These are phyloP conservation scores for Salix udensis DNA, from an alignment of 345 rosid species.

Conservation along the genomic window DNA sequence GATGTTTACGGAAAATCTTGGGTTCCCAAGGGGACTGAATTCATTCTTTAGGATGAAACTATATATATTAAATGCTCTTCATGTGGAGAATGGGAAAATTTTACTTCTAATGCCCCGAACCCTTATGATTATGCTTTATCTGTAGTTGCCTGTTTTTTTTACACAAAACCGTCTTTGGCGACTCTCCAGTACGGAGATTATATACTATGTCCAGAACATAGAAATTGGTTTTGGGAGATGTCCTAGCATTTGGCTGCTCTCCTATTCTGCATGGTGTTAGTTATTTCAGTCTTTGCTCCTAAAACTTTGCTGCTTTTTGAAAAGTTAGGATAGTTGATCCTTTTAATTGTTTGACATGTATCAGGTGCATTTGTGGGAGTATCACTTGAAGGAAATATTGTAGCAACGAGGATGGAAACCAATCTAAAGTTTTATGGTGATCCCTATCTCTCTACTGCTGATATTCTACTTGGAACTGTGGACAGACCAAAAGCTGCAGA, in stretches of 20 bases:
- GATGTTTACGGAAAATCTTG: neutral
- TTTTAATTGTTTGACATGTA: slow-evolving; percentile 4
- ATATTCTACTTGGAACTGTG: slow-evolving; percentile 76
- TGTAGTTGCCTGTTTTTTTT: neutral
- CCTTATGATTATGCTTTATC: neutral
- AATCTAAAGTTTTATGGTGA: slow-evolving; percentile 88
- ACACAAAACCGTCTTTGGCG: neutral
- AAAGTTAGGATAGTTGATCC: neutral
- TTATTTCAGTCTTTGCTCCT: neutral
- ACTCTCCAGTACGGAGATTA: neutral
- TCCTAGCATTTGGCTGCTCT: neutral
- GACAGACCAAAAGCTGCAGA: slow-evolving; percentile 88
- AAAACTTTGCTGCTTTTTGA: neutral
- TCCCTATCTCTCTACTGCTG: slow-evolving; percentile 74
- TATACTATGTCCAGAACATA: neutral
- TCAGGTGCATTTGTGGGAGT: slow-evolving; percentile 97
- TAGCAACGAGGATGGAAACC: slow-evolving; percentile 75
- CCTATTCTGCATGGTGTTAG: neutral
- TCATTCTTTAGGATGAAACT: neutral
- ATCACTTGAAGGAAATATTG: slow-evolving; percentile 86
- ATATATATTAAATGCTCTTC: neutral
- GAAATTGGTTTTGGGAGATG: neutral
- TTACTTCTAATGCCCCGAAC: neutral
- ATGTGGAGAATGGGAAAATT: neutral
- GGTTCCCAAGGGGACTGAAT: neutral